Evolutionary conservation across 2,329 filamentous ascomycete species (phyloP).

Genomic region (Cytospora chrysosperma): DNA sequence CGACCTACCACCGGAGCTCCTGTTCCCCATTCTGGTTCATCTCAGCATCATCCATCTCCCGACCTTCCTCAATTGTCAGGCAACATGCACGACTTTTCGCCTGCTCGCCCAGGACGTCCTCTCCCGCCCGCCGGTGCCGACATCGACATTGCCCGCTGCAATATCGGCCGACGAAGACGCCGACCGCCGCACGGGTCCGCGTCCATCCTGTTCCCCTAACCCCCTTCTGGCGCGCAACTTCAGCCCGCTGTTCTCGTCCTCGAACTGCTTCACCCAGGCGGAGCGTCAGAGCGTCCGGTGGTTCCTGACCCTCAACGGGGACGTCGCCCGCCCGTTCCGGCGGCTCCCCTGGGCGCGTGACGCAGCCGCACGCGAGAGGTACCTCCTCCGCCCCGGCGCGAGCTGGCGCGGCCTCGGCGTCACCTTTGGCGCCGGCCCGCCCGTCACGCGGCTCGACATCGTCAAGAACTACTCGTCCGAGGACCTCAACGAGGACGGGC

Average conservation of each 20-base stretch:
- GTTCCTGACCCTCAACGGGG: constrained; percentile 8
- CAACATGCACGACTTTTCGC: background rate
- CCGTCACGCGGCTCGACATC: constrained; percentile 7
- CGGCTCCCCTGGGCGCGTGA: background rate
- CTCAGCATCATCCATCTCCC: constrained; percentile 2
- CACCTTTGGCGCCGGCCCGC: background rate
- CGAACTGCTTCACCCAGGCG: background rate
- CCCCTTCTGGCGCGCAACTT: background rate
- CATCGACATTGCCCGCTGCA: no score
- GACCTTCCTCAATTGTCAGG: constrained; percentile 3
- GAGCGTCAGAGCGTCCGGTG: background rate
- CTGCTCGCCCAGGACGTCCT: background rate
- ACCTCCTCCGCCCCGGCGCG: constrained; percentile 8
- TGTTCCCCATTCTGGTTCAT: constrained; percentile 1
- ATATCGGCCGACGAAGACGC: background rate
- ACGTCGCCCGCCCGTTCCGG: constrained; percentile 1
- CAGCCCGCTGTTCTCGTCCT: background rate
- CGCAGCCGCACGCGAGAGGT: background rate
- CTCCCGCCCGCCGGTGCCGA: background rate
- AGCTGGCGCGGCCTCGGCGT: constrained; percentile 7
- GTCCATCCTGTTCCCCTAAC: background rate
- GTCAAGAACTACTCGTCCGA: constrained; percentile 13
- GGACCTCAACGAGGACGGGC: background rate
- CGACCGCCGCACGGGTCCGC: background rate
- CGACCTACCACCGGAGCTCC: background rate